phyloP scores from a whole-genome alignment of 768 basidiomycete genomes.

The Lactarius quietus region DNA sequence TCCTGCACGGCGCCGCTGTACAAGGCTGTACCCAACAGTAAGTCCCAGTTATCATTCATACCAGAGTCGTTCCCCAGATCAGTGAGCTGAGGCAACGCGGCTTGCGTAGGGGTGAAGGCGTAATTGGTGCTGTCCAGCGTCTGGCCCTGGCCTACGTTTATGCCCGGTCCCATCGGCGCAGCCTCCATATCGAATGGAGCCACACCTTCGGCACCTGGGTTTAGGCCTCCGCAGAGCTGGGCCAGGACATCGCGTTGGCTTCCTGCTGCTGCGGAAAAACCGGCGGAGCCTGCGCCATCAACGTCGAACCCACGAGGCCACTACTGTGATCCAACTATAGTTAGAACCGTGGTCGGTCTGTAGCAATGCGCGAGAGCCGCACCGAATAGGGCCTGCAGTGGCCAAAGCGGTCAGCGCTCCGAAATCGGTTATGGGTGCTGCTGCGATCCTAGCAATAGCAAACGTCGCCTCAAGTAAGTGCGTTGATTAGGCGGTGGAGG shows the following conservation, averaged over 20 bases:
- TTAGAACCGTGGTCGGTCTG: background rate
- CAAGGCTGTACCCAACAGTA: background rate
- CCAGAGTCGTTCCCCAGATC: background rate
- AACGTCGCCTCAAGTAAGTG: background rate
- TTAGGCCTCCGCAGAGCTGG: background rate
- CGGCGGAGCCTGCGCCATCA: background rate
- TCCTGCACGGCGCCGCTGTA: background rate
- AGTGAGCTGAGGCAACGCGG: background rate
- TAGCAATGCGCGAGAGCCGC: constrained; percentile 3
- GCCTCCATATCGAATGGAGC: constrained; percentile 10
- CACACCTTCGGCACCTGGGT: background rate
- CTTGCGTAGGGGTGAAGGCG: background rate
- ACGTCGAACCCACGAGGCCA: background rate
- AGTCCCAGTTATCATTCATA: background rate
- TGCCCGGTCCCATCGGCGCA: background rate
- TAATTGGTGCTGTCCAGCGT: background rate
- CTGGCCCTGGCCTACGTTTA: constrained; percentile 5
- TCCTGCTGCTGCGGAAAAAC: background rate
- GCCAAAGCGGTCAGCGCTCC: background rate
- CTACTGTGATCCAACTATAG: background rate
- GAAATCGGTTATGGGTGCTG: background rate
- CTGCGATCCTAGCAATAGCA: constrained; percentile 8
- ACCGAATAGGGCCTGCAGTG: constrained; percentile 6
- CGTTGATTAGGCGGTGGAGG: constrained; percentile 1
- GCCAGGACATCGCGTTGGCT: background rate